Percentiles rank a stretch among this genome's conserved stretches.
phyloP scores from a whole-genome alignment of 1,284 basidiomycete genomes.

The Quambalaria eucalypti region DNA sequence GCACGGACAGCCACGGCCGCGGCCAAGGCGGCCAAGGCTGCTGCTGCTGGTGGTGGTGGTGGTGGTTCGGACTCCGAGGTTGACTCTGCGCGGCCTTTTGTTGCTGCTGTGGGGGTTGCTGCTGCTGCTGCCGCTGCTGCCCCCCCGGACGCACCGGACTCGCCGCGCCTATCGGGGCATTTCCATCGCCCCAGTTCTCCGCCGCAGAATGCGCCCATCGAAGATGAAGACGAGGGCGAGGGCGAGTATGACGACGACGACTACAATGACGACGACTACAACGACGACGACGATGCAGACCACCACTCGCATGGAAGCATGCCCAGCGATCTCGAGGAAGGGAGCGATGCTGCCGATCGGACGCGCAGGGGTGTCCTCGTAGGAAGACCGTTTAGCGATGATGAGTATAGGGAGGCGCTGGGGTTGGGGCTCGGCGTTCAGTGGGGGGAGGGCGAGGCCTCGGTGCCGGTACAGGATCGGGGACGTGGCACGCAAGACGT shows the following conservation, averaged over 20 bases:
- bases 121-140: background rate
- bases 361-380: background rate
- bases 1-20: constrained; percentile 2
- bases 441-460: background rate
- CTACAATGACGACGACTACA: background rate
- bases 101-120: background rate
- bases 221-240: background rate
- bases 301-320: background rate
- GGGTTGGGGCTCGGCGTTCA: background rate
- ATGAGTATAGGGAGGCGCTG: background rate
- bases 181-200: background rate
- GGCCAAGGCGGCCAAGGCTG: background rate
- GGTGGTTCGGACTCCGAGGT: too few species aligned
- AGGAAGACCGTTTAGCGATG: background rate
- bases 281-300: background rate
- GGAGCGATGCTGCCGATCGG: background rate
- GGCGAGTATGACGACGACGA: background rate
- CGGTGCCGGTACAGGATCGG: background rate
- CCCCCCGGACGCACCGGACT: background rate
- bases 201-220: background rate
- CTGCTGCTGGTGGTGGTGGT: too few species aligned
- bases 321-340: background rate
- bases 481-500: background rate
- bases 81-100: too few species aligned
- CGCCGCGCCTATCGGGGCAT: too few species aligned